These are phyloP conservation scores for Epichloe sibirici DNA, from an alignment of 2,329 filamentous ascomycete species.

Conservation along the genomic window DNA sequence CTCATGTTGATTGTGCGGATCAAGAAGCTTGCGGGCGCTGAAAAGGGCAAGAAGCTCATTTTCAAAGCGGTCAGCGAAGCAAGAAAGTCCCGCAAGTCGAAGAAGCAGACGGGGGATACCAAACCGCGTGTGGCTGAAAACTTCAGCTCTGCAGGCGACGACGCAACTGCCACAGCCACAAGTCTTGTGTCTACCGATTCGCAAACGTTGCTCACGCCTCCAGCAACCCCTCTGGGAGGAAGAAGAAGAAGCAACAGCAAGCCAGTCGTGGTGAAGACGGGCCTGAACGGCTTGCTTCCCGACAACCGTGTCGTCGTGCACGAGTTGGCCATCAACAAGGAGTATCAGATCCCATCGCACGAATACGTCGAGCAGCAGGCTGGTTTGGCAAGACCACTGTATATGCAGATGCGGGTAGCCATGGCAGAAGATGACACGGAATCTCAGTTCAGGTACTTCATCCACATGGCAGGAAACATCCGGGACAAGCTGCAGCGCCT, in stretches of 20 bases:
- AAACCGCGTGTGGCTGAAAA: constrained; percentile 52
- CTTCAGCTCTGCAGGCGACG: constrained; percentile 20
- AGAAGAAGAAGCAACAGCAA: constrained; percentile 19
- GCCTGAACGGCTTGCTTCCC: constrained; percentile 46
- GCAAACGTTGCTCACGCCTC: constrained; percentile 39
- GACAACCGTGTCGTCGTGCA: constrained; percentile 66
- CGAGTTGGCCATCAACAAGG: constrained; percentile 67
- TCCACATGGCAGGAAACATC: constrained; percentile 59
- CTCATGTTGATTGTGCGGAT: constrained; percentile 68
- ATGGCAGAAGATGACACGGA: constrained; percentile 55
- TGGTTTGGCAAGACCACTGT: constrained; percentile 35
- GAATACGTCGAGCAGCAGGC: constrained; percentile 47
- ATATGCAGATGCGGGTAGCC: constrained; percentile 46
- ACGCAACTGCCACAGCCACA: constrained; percentile 23
- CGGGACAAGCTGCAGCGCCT: constrained; percentile 60
- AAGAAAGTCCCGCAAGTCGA: constrained; percentile 49
- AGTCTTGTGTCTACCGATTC: constrained; percentile 28
- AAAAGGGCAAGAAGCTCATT: constrained; percentile 60
- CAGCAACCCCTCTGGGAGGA: constrained; percentile 34
- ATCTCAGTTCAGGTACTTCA: constrained; percentile 53
- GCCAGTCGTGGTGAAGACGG: constrained; percentile 24
- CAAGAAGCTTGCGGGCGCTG: constrained; percentile 61
- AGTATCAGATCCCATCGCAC: constrained; percentile 57
- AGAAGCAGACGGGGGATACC: constrained; percentile 56
- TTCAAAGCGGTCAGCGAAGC: constrained; percentile 63